A percentile compares a stretch with the other conserved stretches of the same genome.
Conservation (phyloP, 805 yeast genomes). For the Cyberlindnera euphorbiiphila region DNA sequence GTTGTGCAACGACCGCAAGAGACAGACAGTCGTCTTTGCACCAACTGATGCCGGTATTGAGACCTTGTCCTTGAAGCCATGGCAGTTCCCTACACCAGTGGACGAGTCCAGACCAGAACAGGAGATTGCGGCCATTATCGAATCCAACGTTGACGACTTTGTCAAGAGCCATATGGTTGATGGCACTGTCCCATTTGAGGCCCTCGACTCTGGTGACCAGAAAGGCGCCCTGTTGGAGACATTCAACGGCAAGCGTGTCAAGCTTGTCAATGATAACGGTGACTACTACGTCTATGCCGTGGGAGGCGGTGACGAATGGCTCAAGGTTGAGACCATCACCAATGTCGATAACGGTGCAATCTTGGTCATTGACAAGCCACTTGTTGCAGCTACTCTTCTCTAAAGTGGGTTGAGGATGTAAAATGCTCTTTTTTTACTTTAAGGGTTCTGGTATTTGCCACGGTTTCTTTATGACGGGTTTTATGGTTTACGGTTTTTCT, state of each 20-base stretch:
- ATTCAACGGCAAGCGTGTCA: constrained; percentile 33
- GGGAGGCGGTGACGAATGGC: constrained; percentile 32
- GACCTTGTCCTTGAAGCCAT: constrained; percentile 56
- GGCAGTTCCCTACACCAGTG: constrained; percentile 68
- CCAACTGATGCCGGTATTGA: constrained; percentile 64
- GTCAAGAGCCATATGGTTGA: constrained; percentile 59
- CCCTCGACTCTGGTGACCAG: constrained; percentile 15
- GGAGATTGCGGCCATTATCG: constrained; percentile 46
- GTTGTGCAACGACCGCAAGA: constrained; percentile 42
- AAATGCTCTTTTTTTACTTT: not conserved
- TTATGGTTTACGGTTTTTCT: not conserved
- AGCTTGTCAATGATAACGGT: constrained; percentile 35
- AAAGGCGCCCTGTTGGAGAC: constrained; percentile 31
- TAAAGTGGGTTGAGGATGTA: not conserved
- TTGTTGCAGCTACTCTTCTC: constrained; percentile 7
- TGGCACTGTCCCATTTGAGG: constrained; percentile 25
- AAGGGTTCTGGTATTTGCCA: not conserved
- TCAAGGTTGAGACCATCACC: constrained; percentile 32
- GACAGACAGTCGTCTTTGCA: constrained; percentile 56
- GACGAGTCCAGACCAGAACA: constrained; percentile 35
- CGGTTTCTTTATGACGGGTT: not conserved
- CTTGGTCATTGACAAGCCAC: constrained; percentile 34
- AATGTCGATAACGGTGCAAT: constrained; percentile 44
- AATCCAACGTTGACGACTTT: constrained; percentile 52
- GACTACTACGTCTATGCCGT: constrained; percentile 33